phyloP scores from a whole-genome alignment of 2,329 filamentous ascomycete genomes.

The Cladophialophora exuberans region DNA sequence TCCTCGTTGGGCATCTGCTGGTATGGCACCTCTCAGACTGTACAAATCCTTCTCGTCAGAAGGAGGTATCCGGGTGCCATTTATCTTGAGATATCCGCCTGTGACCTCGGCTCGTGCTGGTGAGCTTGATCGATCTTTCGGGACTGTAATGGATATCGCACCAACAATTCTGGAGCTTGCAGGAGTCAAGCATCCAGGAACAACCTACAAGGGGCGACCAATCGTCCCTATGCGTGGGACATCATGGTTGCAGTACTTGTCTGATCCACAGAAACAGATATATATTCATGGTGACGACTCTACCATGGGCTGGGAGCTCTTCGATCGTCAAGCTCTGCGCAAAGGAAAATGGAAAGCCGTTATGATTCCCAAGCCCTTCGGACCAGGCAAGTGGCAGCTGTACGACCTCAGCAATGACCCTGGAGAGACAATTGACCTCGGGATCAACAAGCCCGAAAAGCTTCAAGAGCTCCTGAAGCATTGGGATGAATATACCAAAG shows the following conservation, averaged over 20 bases:
- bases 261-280: constrained; percentile 30
- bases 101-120: constrained; percentile 26
- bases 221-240: constrained; percentile 40
- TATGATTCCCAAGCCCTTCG: constrained; percentile 71
- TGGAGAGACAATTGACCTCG: constrained; percentile 73
- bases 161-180: constrained; percentile 44
- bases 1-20: constrained; percentile 39
- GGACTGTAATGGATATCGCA: constrained; percentile 43
- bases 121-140: constrained; percentile 38
- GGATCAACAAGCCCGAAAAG: constrained; percentile 48
- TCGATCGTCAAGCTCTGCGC: constrained; percentile 61
- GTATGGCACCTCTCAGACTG: constrained; percentile 35
- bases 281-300: constrained; percentile 34
- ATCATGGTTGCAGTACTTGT: constrained; percentile 38
- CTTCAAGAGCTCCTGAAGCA: constrained; percentile 52
- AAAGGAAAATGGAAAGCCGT: constrained; percentile 89
- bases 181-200: constrained; percentile 37
- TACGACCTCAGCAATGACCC: constrained; percentile 79
- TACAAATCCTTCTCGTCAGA: constrained; percentile 36
- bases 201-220: constrained; percentile 35
- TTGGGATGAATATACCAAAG: constrained; percentile 62
- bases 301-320: constrained; percentile 41
- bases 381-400: constrained; percentile 61
- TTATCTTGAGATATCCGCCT: constrained; percentile 27
- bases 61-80: constrained; percentile 37